These are phyloP conservation scores for Henningerozyma blattae DNA, from an alignment of 805 yeast genomes.

Conservation along the genomic window DNA sequence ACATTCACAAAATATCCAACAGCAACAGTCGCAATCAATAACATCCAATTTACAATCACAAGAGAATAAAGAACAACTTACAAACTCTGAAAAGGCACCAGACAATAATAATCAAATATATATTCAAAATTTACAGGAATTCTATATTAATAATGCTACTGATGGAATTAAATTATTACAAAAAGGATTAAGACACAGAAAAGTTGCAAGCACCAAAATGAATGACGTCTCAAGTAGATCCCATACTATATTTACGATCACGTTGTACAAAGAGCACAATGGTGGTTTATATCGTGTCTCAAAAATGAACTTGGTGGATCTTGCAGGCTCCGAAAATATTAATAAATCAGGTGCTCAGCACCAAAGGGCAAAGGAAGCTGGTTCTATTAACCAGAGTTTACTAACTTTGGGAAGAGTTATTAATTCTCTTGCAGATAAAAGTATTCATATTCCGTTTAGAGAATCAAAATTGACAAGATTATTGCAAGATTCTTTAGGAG, in stretches of 20 bases:
- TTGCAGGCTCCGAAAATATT: constrained; percentile 93
- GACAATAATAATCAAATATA: constrained; percentile 54
- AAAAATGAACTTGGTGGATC: constrained; percentile 60
- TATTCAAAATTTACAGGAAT: constrained; percentile 54
- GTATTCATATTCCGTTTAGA: constrained; percentile 73
- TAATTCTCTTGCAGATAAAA: constrained; percentile 42
- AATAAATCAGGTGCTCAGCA: constrained; percentile 73
- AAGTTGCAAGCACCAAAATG: constrained; percentile 81
- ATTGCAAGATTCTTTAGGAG: constrained; percentile 76
- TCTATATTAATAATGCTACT: constrained; percentile 50
- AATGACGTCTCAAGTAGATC: constrained; percentile 82
- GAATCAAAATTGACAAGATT: constrained; percentile 69
- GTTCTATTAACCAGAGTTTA: constrained; percentile 80
- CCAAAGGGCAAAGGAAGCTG: constrained; percentile 86
- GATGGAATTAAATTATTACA: constrained; percentile 52
- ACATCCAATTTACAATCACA: neutral
- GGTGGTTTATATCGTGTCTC: constrained; percentile 33
- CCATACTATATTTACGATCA: constrained; percentile 75
- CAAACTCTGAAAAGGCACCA: too few relatives aligned
- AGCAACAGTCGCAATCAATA: neutral
- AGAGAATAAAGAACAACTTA: neutral
- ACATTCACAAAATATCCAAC: constrained; percentile 1
- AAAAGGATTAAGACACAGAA: constrained; percentile 61
- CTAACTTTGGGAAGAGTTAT: constrained; percentile 84
- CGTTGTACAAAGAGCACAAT: constrained; percentile 43